phyloP scores from a whole-genome alignment of 306 rosid genomes.

The Cucumis cinereus region DNA sequence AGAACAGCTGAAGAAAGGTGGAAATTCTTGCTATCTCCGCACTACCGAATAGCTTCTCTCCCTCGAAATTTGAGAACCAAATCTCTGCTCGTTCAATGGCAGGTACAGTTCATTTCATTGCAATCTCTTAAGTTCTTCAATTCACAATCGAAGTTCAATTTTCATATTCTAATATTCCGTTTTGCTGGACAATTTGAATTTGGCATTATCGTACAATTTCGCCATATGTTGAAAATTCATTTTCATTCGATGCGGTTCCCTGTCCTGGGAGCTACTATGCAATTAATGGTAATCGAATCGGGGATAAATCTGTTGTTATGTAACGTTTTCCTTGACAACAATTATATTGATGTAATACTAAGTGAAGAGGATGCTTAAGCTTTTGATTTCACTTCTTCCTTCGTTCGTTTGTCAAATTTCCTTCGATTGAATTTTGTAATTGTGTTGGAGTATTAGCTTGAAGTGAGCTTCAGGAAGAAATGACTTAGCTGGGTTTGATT shows the following conservation, averaged over 20 bases:
- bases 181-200: background rate
- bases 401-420: background rate
- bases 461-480: background rate
- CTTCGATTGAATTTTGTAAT: background rate
- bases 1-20: background rate
- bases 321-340: background rate
- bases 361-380: background rate
- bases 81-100: slow-evolving; percentile 15
- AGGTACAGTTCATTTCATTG: slow-evolving; percentile 7
- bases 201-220: background rate
- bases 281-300: background rate
- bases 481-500: background rate
- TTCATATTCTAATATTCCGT: background rate
- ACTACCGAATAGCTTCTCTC: background rate
- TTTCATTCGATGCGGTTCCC: background rate
- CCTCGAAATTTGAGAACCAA: background rate
- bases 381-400: background rate
- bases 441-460: background rate
- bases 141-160: background rate
- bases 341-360: background rate
- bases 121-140: background rate
- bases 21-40: background rate
- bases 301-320: background rate
- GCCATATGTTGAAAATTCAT: background rate
- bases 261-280: background rate